A percentile compares a stretch with the other conserved stretches of the same genome.
phyloP scores from a whole-genome alignment of 148 eudicot species.

The Linanthus parryae region DNA sequence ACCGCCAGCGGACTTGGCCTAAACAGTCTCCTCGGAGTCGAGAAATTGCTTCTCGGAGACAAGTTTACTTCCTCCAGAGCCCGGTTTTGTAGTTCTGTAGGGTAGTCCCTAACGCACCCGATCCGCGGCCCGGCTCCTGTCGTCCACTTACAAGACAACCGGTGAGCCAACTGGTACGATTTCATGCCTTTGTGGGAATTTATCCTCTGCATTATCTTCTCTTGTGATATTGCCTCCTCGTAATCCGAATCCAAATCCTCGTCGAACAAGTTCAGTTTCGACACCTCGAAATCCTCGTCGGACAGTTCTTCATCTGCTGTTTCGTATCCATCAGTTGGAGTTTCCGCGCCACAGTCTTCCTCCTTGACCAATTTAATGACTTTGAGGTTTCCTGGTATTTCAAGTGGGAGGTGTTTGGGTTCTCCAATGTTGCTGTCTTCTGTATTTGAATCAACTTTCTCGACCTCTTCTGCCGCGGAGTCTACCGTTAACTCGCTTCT shows the following conservation, averaged over 20 bases:
- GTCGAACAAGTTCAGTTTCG: constrained; percentile 55
- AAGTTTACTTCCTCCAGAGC: constrained; percentile 57
- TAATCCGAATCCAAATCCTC: constrained; percentile 27
- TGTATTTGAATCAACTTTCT: constrained; percentile 5
- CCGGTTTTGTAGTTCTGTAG: constrained; percentile 53
- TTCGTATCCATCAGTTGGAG: constrained; percentile 44
- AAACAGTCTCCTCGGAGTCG: constrained; percentile 19
- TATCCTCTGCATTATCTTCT: constrained; percentile 51
- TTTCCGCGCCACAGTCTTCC: constrained; percentile 11
- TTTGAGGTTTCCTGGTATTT: constrained; percentile 39
- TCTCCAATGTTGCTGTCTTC: constrained; percentile 5
- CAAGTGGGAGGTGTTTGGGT: no score
- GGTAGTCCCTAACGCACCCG: constrained; percentile 84
- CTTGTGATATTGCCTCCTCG: constrained; percentile 45
- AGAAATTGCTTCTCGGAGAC: constrained; percentile 45
- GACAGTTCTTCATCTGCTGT: constrained; percentile 57
- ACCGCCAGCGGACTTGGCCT: constrained; percentile 11
- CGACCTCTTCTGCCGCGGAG: no score
- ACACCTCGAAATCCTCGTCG: constrained; percentile 38
- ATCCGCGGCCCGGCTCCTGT: constrained; percentile 88
- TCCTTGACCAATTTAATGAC: constrained; percentile 29
- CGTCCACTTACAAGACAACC: constrained; percentile 62
- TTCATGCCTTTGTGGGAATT: constrained; percentile 52
- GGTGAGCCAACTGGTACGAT: constrained; percentile 68
- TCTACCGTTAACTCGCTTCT: neutral